Conservation (phyloP, 2,329 filamentous ascomycete species). For the Didymella pinodella region DNA sequence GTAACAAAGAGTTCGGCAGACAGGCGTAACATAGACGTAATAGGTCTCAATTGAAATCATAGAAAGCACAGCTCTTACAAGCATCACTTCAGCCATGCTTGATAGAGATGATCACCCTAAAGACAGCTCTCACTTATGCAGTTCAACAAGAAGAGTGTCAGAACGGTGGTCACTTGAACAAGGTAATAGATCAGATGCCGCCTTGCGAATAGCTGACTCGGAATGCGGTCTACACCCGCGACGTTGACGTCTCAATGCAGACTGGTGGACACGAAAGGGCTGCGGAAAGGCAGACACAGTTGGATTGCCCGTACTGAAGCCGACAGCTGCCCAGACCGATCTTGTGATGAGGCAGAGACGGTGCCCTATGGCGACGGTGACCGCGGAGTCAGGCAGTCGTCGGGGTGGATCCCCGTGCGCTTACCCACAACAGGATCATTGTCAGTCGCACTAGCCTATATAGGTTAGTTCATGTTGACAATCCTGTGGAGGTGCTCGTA, state of each 20-base stretch:
- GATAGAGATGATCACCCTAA: not conserved
- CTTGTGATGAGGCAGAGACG: not conserved
- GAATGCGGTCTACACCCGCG: not conserved
- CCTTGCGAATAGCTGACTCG: not conserved
- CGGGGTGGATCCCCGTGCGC: not conserved
- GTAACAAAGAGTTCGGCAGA: not conserved
- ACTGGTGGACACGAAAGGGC: not conserved
- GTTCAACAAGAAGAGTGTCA: not conserved
- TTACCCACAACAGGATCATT: not conserved
- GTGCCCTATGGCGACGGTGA: not conserved
- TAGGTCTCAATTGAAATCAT: not conserved
- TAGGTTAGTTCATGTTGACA: not conserved
- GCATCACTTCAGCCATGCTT: not conserved
- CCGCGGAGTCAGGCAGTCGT: not conserved
- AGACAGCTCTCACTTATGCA: not conserved
- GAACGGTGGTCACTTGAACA: not conserved
- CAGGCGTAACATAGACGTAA: conserved; percentile 4
- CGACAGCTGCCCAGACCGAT: not conserved
- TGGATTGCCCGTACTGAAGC: not conserved
- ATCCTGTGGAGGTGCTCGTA: not conserved
- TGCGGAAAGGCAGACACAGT: not conserved
- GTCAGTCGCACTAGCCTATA: not conserved
- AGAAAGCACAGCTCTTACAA: not conserved
- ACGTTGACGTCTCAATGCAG: not conserved
- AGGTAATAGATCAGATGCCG: not conserved